Conservation (phyloP, 2,329 filamentous ascomycete species). For the Neospermospora avenae region DNA sequence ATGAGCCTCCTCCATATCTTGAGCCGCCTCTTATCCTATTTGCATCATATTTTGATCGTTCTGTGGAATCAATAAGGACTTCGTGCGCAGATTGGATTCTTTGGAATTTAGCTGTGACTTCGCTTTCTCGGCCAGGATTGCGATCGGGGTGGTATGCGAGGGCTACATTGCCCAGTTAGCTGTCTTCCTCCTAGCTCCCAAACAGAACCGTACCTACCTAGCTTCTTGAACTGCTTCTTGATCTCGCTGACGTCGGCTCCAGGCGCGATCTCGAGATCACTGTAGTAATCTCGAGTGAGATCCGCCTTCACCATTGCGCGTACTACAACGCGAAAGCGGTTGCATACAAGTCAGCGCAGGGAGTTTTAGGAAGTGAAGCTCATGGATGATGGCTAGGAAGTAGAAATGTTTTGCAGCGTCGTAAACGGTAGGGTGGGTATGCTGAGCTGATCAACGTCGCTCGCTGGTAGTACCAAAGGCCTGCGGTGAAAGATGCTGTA, state of each 20-base stretch:
- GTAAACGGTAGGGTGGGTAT: neutral
- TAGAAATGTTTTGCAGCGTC: neutral
- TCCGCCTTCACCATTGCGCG: slow-evolving; percentile 36
- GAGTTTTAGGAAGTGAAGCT: neutral
- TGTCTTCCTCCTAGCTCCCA: neutral
- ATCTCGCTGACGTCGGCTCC: slow-evolving; percentile 61
- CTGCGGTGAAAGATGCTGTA: neutral
- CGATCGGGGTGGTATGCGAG: slow-evolving; percentile 69
- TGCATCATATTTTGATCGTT: slow-evolving; percentile 35
- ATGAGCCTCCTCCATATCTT: slow-evolving; percentile 18
- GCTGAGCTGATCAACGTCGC: neutral
- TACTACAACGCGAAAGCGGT: neutral
- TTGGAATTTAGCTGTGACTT: slow-evolving; percentile 66
- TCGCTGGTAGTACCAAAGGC: slow-evolving; percentile 1
- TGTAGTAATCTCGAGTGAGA: slow-evolving; percentile 57
- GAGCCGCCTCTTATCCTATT: slow-evolving; percentile 20
- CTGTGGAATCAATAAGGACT: slow-evolving; percentile 47
- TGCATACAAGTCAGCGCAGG: neutral
- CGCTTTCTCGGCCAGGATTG: slow-evolving; percentile 64
- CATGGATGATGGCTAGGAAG: slow-evolving; percentile 1
- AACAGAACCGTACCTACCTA: slow-evolving; percentile 44
- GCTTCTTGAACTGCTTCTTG: slow-evolving; percentile 66
- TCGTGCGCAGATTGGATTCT: slow-evolving; percentile 69
- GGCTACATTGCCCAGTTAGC: slow-evolving; percentile 40
- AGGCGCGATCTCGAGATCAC: slow-evolving; percentile 58